Conservation (phyloP, 805 yeast species). For the Lachancea mirantina region DNA sequence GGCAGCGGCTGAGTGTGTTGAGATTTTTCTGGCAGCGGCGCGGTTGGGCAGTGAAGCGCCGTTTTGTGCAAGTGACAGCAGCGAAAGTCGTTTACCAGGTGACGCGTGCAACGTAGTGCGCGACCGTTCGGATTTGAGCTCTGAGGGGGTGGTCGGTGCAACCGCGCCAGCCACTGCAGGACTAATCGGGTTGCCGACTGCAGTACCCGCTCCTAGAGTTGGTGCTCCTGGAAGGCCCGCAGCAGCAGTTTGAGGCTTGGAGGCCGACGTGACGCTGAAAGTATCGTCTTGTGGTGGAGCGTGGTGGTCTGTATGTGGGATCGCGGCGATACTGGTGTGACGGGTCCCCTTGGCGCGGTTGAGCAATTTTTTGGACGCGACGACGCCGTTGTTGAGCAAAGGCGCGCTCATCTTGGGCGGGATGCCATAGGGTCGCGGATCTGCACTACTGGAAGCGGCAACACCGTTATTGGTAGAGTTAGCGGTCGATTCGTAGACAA, state of each 20-base stretch:
- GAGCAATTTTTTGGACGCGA: slow-evolving; percentile 13
- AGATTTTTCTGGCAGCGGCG: slow-evolving; percentile 5
- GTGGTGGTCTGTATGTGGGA: slow-evolving; percentile 10
- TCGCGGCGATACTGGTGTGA: slow-evolving; percentile 29
- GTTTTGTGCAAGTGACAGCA: slow-evolving; percentile 14
- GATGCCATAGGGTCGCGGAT: slow-evolving; percentile 20
- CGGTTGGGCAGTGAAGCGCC: slow-evolving; percentile 5
- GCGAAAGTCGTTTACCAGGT: slow-evolving; percentile 23
- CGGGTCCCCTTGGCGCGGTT: slow-evolving; percentile 26
- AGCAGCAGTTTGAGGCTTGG: no score
- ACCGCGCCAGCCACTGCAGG: slow-evolving; percentile 17
- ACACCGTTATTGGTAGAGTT: slow-evolving; percentile 25
- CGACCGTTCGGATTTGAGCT: slow-evolving; percentile 23
- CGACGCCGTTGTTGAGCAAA: slow-evolving; percentile 20
- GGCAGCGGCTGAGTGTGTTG: slow-evolving; percentile 2
- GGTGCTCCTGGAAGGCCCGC: slow-evolving; percentile 23
- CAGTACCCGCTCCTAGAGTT: slow-evolving; percentile 10
- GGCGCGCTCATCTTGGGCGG: slow-evolving; percentile 30
- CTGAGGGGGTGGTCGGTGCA: slow-evolving; percentile 13
- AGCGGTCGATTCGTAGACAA: slow-evolving; percentile 69
- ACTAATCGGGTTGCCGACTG: slow-evolving; percentile 9
- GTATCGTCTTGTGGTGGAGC: slow-evolving; percentile 5
- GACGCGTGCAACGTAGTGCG: slow-evolving; percentile 15
- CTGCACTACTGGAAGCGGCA: slow-evolving; percentile 19
- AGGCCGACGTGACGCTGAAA: slow-evolving; percentile 3